Evolutionary conservation across 2,329 filamentous ascomycete species (phyloP), one percentile per base, ranked within the genome.

Genomic region (Stachybotrys chlorohalonatus): DNA sequence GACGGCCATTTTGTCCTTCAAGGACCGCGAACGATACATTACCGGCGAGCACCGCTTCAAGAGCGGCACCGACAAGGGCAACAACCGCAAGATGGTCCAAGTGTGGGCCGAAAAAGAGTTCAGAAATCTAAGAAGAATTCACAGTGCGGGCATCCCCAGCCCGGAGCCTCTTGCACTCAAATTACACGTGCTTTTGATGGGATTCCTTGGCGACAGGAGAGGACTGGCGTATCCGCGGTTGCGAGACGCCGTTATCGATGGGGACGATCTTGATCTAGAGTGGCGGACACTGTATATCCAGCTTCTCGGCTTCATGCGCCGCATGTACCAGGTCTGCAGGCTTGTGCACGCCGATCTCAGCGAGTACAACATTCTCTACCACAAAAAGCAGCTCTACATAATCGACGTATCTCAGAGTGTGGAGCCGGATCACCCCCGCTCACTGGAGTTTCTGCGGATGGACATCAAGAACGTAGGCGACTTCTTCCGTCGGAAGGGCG

Each of bases 51-150:
- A 92, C 73, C 81, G 94, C 30, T 99, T 99, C 77, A 84, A 90
- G 62, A 81, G 85, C 58, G 93, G 93, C 52, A 94, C 93, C 68
- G 94, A 93, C 73, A 97, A 96, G 77, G 88, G 88, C 61, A 95
- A 91, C 73, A 96, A 91, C 74, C 84, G 92, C 51, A 91, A 93
- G 62, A 97, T 97, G 93, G 93, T 99, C 62, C 95, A 96, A 72
- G 79, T 96, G 30, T 99, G 94, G 94, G 95, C 95, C 0, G 93
- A 99, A 74, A 99, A 99, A 74, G 94, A 99, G 73, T 95, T 95
- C 75, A 84, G 94, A 47, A 99, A 99, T 72, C 73, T 99, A 65
- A 86, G 90, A 61, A 82, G 94, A 54, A 86, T 99, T 58, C 78
- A 95, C 70, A 76, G 83, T 6, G 87, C 92, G 7, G 90, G 89